Evolutionary conservation across 176 grass and related monocot genomes (phyloP).

Genomic region (Aegilops sharonensis): DNA sequence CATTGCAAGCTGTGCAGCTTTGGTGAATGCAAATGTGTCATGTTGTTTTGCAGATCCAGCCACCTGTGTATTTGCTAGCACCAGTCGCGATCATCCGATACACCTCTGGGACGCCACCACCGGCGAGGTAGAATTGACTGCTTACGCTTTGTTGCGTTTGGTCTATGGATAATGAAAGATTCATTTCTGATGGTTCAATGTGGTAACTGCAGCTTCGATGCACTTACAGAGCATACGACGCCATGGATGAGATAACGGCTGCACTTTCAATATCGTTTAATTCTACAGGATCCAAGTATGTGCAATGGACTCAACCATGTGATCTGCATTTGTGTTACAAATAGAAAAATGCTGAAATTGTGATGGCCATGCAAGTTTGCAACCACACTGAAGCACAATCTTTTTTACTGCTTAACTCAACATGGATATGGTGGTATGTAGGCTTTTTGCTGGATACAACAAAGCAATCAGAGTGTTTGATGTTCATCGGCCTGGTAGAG

Average conservation of each 20-base stretch:
- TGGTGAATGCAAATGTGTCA: constrained; percentile 11
- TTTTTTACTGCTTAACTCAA: constrained; percentile 21
- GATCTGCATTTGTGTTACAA: constrained; percentile 5
- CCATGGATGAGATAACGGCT: constrained; percentile 89
- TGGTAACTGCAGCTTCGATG: constrained; percentile 70
- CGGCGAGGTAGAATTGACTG: constrained; percentile 55
- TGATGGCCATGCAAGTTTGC: neutral
- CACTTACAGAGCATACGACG: constrained; percentile 93
- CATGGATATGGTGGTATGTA: constrained; percentile 39
- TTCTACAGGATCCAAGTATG: constrained; percentile 84
- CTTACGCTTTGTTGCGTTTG: constrained; percentile 14
- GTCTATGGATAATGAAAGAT: neutral
- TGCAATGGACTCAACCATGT: neutral
- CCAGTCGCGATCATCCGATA: constrained; percentile 83
- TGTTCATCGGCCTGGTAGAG: constrained; percentile 90
- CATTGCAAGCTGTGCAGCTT: neutral
- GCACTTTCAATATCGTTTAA: constrained; percentile 95
- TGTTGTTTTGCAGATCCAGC: constrained; percentile 58
- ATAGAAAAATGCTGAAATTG: neutral
- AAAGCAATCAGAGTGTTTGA: constrained; percentile 94
- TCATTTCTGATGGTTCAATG: constrained; percentile 1
- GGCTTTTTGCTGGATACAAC: constrained; percentile 98
- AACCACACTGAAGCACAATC: neutral
- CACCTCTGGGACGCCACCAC: constrained; percentile 90
- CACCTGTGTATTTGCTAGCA: constrained; percentile 84